Conservation (phyloP, 129 eudicot genomes). For the Ambrosia artemisiifolia region DNA sequence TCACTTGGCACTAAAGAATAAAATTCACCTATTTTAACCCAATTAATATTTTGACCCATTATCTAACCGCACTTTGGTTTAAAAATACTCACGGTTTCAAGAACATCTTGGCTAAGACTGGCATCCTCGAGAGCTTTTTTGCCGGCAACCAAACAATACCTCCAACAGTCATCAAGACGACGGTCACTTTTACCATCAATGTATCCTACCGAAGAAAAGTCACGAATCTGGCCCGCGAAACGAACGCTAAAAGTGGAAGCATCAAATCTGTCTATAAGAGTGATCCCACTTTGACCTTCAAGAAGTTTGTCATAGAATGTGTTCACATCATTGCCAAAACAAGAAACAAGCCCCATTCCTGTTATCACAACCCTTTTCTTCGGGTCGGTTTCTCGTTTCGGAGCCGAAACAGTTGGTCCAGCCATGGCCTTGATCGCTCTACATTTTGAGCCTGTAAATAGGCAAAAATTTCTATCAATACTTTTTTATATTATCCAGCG, state of each 20-base stretch:
- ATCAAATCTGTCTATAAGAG: conserved; percentile 56
- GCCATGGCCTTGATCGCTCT: conserved; percentile 56
- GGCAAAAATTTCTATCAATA: background rate
- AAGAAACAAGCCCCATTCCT: conserved; percentile 78
- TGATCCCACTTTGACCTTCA: conserved; percentile 64
- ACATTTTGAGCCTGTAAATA: conserved; percentile 39
- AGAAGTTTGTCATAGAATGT: conserved; percentile 62
- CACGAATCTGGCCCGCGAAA: conserved; percentile 67
- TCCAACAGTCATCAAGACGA: conserved; percentile 68
- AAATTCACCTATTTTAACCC: background rate
- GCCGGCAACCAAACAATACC: conserved; percentile 84
- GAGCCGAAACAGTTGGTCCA: conserved; percentile 55
- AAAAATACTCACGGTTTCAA: conserved; percentile 47
- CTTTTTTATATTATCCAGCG: too few species aligned
- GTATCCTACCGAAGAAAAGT: conserved; percentile 67
- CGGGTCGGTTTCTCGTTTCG: conserved; percentile 74
- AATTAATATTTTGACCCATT: background rate
- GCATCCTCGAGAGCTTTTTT: conserved; percentile 69
- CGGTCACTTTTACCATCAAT: conserved; percentile 80
- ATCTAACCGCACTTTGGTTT: background rate
- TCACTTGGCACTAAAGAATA: background rate
- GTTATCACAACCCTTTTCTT: conserved; percentile 70
- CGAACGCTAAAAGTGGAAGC: conserved; percentile 54
- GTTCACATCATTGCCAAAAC: conserved; percentile 57
- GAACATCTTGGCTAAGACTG: conserved; percentile 55